Conservation (phyloP, 345 rosid genomes). For the rapeseed (Brassica napus) region Da-Ae NC_063443.1:14053001-14053500, state of each 20-base stretch:
- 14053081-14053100: neutral
- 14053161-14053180: slow-evolving; percentile 61
- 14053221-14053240: slow-evolving; percentile 49
- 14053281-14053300: slow-evolving; percentile 48
- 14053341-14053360: neutral
- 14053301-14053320: slow-evolving; percentile 56
- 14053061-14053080: slow-evolving; percentile 9
- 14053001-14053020: slow-evolving; percentile 64
- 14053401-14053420: slow-evolving; percentile 17
- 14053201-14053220: slow-evolving; percentile 46
- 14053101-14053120: slow-evolving; percentile 65
- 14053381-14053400: neutral
- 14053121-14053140: slow-evolving; percentile 94
- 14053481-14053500: slow-evolving; percentile 85
- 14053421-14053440: slow-evolving; percentile 1
- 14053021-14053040: slow-evolving; percentile 84
- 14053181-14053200: slow-evolving; percentile 48
- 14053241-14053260: slow-evolving; percentile 57
- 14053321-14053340: slow-evolving; percentile 69
- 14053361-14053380: neutral
- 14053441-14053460: slow-evolving; percentile 99
- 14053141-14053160: slow-evolving; percentile 78
- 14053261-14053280: slow-evolving; percentile 54
- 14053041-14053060: slow-evolving; percentile 22
- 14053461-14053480: slow-evolving; percentile 97